phyloP scores from a whole-genome alignment of 352 stramenopile genomes.

The Albugo candida region DNA sequence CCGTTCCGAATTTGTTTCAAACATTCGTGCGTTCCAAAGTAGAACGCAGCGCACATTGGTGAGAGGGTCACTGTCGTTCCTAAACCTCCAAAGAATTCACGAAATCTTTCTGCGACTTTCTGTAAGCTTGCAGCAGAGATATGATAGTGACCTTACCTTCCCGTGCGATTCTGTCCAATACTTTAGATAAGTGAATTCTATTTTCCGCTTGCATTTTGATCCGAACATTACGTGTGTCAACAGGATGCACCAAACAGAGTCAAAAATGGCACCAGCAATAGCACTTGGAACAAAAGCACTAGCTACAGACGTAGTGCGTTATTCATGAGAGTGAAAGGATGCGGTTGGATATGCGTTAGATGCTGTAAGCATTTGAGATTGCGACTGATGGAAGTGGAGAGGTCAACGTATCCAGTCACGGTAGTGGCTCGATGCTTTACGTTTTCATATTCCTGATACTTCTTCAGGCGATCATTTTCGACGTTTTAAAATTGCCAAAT shows the following conservation, averaged over 20 bases:
- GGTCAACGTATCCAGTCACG: too few species aligned
- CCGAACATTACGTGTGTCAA: slow-evolving; percentile 68
- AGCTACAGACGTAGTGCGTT: neutral
- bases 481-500: slow-evolving; percentile 49
- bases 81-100: slow-evolving; percentile 49
- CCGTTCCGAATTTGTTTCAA: slow-evolving; percentile 19
- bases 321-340: too few species aligned
- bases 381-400: too few species aligned
- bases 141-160: neutral
- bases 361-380: too few species aligned
- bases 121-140: neutral
- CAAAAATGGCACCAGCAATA: slow-evolving; percentile 43
- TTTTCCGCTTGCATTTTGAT: slow-evolving; percentile 55
- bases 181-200: slow-evolving; percentile 1
- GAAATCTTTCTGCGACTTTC: slow-evolving; percentile 22
- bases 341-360: too few species aligned
- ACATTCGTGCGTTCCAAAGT: slow-evolving; percentile 66
- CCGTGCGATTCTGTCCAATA: neutral
- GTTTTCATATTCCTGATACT: too few species aligned
- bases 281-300: slow-evolving; percentile 32
- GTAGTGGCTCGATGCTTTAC: too few species aligned
- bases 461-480: slow-evolving; percentile 9
- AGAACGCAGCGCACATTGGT: slow-evolving; percentile 44
- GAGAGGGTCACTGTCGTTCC: slow-evolving; percentile 55
- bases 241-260: slow-evolving; percentile 54